phyloP scores from a whole-genome alignment of 1,284 basidiomycete species.

The Wolfiporia cocos region DNA sequence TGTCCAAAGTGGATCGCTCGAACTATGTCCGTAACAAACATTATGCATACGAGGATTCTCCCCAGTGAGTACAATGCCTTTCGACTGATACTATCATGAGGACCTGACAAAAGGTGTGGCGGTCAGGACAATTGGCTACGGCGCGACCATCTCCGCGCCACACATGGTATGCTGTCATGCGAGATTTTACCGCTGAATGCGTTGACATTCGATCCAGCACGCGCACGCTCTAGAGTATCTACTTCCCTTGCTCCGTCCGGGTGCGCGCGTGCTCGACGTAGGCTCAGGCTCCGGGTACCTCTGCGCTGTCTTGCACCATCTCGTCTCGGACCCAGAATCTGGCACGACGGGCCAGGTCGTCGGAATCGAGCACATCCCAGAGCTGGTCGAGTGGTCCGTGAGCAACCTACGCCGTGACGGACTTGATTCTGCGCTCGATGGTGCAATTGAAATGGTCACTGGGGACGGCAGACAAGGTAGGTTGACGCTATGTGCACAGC shows the following conservation, averaged over 20 bases:
- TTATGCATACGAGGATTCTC: slow-evolving; percentile 74
- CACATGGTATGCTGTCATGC: slow-evolving; percentile 60
- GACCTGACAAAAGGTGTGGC: no score
- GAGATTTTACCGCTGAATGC: slow-evolving; percentile 1
- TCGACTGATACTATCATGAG: no score
- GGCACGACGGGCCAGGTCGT: slow-evolving; percentile 55
- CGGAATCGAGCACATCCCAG: slow-evolving; percentile 89
- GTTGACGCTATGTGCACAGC: slow-evolving; percentile 6
- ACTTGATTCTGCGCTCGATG: slow-evolving; percentile 45
- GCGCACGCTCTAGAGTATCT: slow-evolving; percentile 77
- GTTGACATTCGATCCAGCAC: slow-evolving; percentile 44
- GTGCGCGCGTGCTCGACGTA: slow-evolving; percentile 74
- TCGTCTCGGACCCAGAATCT: slow-evolving; percentile 37
- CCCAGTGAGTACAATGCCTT: slow-evolving; percentile 56
- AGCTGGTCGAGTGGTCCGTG: slow-evolving; percentile 68
- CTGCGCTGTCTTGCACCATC: slow-evolving; percentile 69
- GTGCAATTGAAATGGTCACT: slow-evolving; percentile 55
- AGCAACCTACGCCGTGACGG: slow-evolving; percentile 71
- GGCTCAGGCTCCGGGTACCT: slow-evolving; percentile 80
- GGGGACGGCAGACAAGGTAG: slow-evolving; percentile 82
- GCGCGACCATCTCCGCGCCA: slow-evolving; percentile 86
- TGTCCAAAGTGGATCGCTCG: slow-evolving; percentile 67
- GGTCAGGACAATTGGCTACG: slow-evolving; percentile 69
- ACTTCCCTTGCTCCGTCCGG: slow-evolving; percentile 62
- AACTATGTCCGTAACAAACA: slow-evolving; percentile 56